These are phyloP conservation scores for Podaxis sp. DNA, from an alignment of 768 basidiomycete species.

Conservation along the genomic window DNA sequence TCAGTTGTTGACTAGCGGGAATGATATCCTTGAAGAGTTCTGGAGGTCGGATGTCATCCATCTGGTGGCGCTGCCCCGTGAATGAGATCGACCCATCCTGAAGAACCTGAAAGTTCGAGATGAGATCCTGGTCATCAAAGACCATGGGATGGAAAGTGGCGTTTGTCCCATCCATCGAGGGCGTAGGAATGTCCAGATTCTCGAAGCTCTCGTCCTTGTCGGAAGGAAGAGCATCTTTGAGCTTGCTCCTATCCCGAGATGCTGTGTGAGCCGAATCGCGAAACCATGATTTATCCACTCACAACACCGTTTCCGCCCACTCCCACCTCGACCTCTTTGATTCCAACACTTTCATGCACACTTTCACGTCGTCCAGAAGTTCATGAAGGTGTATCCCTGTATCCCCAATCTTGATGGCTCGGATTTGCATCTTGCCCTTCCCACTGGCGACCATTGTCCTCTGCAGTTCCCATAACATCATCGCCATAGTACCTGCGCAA, in stretches of 20 bases:
- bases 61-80: neutral
- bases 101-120: neutral
- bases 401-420: neutral
- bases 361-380: slow-evolving; percentile 31
- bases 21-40: neutral
- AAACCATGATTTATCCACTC: slow-evolving; percentile 15
- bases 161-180: neutral
- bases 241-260: neutral
- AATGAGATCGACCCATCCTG: neutral
- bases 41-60: too few relatives aligned
- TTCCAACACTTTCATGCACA: slow-evolving; percentile 42
- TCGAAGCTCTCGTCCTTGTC: neutral
- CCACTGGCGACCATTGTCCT: slow-evolving; percentile 27
- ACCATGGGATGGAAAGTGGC: neutral
- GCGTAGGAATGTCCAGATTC: slow-evolving; percentile 1
- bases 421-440: slow-evolving; percentile 10
- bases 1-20: neutral
- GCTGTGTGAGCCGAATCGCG: neutral
- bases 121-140: neutral
- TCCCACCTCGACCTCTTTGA: slow-evolving; percentile 29
- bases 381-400: slow-evolving; percentile 17
- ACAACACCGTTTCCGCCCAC: slow-evolving; percentile 28
- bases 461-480: slow-evolving; percentile 54
- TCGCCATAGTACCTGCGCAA: slow-evolving; percentile 48
- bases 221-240: slow-evolving; percentile 5